phyloP scores from a whole-genome alignment of 2,329 filamentous ascomycete species.

The Colletotrichum destructivum region DNA sequence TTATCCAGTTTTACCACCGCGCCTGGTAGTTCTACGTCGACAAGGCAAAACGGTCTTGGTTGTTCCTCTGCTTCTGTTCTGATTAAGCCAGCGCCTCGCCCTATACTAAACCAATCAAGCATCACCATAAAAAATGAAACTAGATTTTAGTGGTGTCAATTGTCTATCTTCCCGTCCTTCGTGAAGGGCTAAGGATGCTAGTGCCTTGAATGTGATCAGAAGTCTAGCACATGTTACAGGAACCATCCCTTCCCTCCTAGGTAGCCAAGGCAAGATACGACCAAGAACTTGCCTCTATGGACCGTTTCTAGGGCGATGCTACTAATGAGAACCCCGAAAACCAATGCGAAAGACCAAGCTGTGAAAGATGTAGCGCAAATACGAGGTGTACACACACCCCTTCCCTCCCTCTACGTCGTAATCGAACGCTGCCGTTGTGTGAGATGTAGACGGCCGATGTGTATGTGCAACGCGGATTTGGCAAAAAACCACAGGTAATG shows the following conservation, averaged over 20 bases:
- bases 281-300: background rate
- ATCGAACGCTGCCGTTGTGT: conserved; percentile 3
- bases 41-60: background rate
- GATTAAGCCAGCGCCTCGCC: background rate
- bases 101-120: background rate
- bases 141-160: conserved; percentile 11
- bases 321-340: conserved; percentile 1
- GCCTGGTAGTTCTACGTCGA: background rate
- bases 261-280: conserved; percentile 27
- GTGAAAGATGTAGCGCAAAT: conserved; percentile 31
- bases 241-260: conserved; percentile 9
- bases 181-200: background rate
- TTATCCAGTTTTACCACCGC: background rate
- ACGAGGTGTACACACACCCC: conserved; percentile 15
- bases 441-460: conserved; percentile 14
- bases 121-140: background rate
- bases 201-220: conserved; percentile 18
- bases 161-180: conserved; percentile 23
- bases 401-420: conserved; percentile 19
- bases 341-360: conserved; percentile 21
- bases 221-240: conserved; percentile 23
- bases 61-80: background rate
- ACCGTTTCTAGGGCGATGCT: conserved; percentile 1
- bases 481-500: conserved; percentile 17
- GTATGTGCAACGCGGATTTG: conserved; percentile 34